Percentiles rank a stretch among this genome's conserved stretches.
These are phyloP conservation scores for Lagerstroemia speciosa DNA, from an alignment of 345 rosid genomes.

Conservation along the genomic window DNA sequence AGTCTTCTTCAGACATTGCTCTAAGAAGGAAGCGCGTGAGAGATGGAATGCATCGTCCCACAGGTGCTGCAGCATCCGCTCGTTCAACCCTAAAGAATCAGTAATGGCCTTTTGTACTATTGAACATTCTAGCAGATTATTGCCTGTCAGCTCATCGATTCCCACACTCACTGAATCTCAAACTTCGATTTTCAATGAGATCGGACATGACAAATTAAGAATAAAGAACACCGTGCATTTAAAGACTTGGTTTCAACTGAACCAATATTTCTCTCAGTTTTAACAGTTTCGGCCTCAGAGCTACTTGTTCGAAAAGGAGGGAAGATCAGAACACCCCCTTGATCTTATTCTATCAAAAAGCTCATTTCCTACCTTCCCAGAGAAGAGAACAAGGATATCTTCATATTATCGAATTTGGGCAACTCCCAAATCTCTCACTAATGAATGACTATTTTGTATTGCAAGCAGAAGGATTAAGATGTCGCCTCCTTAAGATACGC, in stretches of 20 bases:
- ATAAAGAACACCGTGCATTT: no score
- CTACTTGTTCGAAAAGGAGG: neutral
- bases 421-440: neutral
- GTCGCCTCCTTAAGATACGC: slow-evolving; percentile 78
- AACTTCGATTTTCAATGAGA: neutral
- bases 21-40: no score
- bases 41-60: no score
- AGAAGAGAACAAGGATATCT: neutral
- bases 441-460: neutral
- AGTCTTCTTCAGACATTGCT: no score
- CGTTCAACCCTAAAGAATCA: no score
- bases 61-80: no score
- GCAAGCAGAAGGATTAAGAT: slow-evolving; percentile 16
- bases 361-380: neutral
- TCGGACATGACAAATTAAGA: neutral
- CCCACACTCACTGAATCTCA: neutral
- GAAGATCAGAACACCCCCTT: neutral
- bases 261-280: neutral
- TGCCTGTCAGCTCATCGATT: no score
- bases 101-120: no score
- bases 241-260: neutral
- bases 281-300: neutral
- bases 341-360: neutral
- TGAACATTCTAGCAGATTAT: no score
- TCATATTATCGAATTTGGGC: neutral